Evolutionary conservation across 352 stramenopile species (phyloP), one percentile per base, ranked within the genome.

Genomic region (Plasmopara viticola): DNA sequence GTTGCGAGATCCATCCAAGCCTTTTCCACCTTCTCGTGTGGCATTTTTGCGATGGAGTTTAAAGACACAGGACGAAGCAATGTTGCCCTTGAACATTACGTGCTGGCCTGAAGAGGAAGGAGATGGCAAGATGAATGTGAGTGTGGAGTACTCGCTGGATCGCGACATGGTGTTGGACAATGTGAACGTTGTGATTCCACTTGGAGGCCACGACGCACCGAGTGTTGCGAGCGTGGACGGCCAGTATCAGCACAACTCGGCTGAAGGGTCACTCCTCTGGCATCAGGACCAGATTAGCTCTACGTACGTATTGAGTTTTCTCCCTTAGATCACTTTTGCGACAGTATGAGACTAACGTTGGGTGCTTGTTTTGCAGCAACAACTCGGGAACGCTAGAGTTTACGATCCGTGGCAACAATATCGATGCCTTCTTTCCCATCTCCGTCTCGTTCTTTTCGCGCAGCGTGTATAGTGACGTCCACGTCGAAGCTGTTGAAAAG

Each of bases 381-480:
- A 87, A 80, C 58, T 74, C 77, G 20, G 84, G 84, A 20, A 86
- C 75, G 14, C 56, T 94, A 44, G 84, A 94, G 53, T 94, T 94
- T 52, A 66, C 68, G n/a, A 71, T 94, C 51, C 81, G 79, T 13
- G 81, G 84, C 58, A 74, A 70, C 61, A 80, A 88, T 50, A 56
- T 94, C 42, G 84, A 94, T 58, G 73, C 71, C 30, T 94, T 92
- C 68, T 94, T 94, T 68, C 84, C 84, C 51, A 85, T 94, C 45
- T 61, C 78, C n/a, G 77, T 94, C 20, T 90, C 81, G 54, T 94
- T 94, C 70, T 94, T 90, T 69, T 94, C 84, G 51, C 84, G 84
- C 62, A 87, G 50, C 58, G 77, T 90, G 42, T 94, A 92, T 79
- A 90, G 84, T 67, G 84, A 92, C 48, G 71, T 90, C 41, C 64